Evolutionary conservation across 2,329 filamentous ascomycete species (phyloP).

Genomic region (Fusarium heterosporum): DNA sequence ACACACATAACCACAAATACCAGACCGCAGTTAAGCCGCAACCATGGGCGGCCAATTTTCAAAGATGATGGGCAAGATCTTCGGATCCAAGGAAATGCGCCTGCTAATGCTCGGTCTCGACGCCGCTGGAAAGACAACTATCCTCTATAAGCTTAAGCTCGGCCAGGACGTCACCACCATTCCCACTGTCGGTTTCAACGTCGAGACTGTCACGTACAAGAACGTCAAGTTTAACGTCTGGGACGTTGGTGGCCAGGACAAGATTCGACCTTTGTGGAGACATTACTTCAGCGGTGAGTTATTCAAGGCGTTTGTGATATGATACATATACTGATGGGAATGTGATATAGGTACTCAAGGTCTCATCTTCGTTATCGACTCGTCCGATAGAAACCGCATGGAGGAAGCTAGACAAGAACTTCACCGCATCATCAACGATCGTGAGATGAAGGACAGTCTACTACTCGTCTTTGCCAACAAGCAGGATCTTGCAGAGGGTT

Average conservation of each 20-base stretch:
- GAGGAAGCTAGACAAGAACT: conserved; percentile 94
- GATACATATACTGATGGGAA: background rate
- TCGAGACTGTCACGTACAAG: conserved; percentile 98
- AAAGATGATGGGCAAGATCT: conserved; percentile 98
- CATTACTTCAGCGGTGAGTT: conserved; percentile 89
- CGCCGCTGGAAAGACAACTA: conserved; percentile 98
- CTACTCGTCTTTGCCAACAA: conserved; percentile 98
- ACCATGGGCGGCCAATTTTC: conserved; percentile 94
- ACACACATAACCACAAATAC: background rate
- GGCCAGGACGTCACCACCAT: conserved; percentile 99
- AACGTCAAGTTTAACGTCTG: conserved; percentile 99
- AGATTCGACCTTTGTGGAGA: conserved; percentile 96
- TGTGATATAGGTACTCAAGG: conserved; percentile 84
- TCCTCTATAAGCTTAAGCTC: conserved; percentile 98
- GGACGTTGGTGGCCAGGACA: conserved; percentile 99
- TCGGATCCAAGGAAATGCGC: conserved; percentile 99
- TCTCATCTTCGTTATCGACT: conserved; percentile 98
- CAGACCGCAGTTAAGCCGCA: conserved; percentile 26
- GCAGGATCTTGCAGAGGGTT: conserved; percentile 90
- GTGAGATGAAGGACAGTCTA: conserved; percentile 96
- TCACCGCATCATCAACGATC: conserved; percentile 96
- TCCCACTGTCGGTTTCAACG: conserved; percentile 98
- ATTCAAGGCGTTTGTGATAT: background rate
- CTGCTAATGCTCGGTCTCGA: conserved; percentile 98
- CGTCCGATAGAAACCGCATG: conserved; percentile 89